Percentiles rank a stretch among this genome's conserved stretches.
Conservation (phyloP, 441 rosid genomes). For the Metrosideros polymorpha region DNA sequence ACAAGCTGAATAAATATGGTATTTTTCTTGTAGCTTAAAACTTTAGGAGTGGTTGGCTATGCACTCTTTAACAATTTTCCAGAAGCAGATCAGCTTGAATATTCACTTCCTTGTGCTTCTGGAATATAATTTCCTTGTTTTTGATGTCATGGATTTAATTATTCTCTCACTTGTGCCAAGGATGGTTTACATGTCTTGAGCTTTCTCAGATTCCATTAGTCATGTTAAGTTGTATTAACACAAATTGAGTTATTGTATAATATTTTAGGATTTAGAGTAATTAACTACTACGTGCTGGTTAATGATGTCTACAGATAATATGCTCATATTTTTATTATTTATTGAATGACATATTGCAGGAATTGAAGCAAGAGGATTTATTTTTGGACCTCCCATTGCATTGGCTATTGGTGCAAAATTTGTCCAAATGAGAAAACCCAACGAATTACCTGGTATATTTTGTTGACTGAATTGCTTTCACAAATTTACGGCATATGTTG, state of each 20-base stretch:
- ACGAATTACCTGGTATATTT: conserved; percentile 76
- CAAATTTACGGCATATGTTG: not conserved
- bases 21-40: not conserved
- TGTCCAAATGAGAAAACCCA: conserved; percentile 96
- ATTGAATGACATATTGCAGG: conserved; percentile 30
- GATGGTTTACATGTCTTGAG: not conserved
- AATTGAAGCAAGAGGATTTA: conserved; percentile 95
- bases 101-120: not conserved
- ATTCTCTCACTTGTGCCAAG: not conserved
- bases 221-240: not conserved
- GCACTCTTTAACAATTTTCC: not conserved
- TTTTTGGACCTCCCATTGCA: conserved; percentile 97
- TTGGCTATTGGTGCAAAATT: conserved; percentile 96
- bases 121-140: not conserved
- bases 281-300: not conserved
- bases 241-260: not conserved
- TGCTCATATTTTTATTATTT: not conserved
- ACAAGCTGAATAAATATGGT: not conserved
- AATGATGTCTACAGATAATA: not conserved
- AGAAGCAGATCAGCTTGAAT: not conserved
- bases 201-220: not conserved
- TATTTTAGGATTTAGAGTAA: not conserved
- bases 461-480: not conserved
- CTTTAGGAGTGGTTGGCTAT: not conserved
- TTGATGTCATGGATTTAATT: not conserved